A percentile compares a stretch with the other conserved stretches of the same genome.
phyloP scores from a whole-genome alignment of 768 basidiomycete species.

The Porphyrellus cyaneotinctus region DNA sequence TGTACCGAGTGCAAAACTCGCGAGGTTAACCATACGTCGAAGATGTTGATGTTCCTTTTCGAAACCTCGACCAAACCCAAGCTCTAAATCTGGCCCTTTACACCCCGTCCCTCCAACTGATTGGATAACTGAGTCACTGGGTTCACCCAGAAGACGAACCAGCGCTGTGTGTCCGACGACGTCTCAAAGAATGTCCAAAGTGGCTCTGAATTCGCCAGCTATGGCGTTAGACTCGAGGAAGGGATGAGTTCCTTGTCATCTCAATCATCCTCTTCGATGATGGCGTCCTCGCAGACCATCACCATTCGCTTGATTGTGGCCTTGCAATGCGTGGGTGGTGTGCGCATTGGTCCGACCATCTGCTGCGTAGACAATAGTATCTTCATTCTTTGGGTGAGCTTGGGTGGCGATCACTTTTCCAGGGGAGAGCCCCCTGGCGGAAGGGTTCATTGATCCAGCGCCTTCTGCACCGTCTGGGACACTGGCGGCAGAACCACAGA shows the following conservation, averaged over 20 bases:
- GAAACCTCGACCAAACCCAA: constrained; percentile 77
- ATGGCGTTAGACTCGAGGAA: constrained; percentile 44
- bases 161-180: constrained; percentile 82
- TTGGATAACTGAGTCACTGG: constrained; percentile 97
- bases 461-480: constrained; percentile 59
- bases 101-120: constrained; percentile 86
- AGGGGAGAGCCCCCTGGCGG: constrained; percentile 57
- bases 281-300: constrained; percentile 31
- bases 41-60: constrained; percentile 58
- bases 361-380: constrained; percentile 6
- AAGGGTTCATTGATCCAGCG: constrained; percentile 82
- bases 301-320: constrained; percentile 56
- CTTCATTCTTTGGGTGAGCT: too few relatives aligned
- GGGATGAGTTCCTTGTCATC: constrained; percentile 40
- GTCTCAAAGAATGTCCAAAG: constrained; percentile 88
- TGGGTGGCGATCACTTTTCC: constrained; percentile 66
- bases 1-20: constrained; percentile 86
- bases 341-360: constrained; percentile 78
- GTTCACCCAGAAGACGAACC: constrained; percentile 91
- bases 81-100: constrained; percentile 88
- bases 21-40: constrained; percentile 82
- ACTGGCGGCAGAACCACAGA: constrained; percentile 54
- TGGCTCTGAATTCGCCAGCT: constrained; percentile 82
- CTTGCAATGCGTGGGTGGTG: constrained; percentile 81
- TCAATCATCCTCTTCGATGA: constrained; percentile 45